Evolutionary conservation across 192 early-diverging fungal species (phyloP), one percentile per base, ranked within the genome.

Genomic region (Thamnidium elegans): DNA sequence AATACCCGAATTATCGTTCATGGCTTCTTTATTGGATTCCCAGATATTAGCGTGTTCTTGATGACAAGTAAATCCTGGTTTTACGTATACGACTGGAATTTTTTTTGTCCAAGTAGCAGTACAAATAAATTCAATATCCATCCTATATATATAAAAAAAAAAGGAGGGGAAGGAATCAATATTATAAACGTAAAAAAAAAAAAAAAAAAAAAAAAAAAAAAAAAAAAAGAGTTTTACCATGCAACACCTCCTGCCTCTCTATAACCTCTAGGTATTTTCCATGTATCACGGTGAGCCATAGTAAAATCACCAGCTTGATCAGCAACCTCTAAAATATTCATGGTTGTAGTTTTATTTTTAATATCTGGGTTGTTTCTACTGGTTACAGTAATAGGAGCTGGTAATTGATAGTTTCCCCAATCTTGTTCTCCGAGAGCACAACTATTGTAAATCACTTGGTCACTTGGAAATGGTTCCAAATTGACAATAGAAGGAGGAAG

Each of bases 111-210:
- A 74, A 3, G 66, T 45, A 8, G 72, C 72, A 7, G 72, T 68
- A 30, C 72, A 74, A 42, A 74, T 68, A 46, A 74, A 74, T 31
- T 74, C 72, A 68, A 74, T 74, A 26, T 74, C 72, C 66, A 74
- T 66, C 69, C 69, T 71, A 43, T 1, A 48, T 1, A 39, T 3
- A 39, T 3, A 39, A 39, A 14, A 0, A 15, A 30, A 55, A 14
- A 54, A 5, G 6, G 9, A 1, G 50, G 50, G 34, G 21, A 63
- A 63, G 9, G 36, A 51, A 43, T n/a, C 7, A 43, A n/a, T 43
- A 10, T 23, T 13, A 26, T 26, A 26, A 26, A 26, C 26, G 26
- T 26, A 2, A 26, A 26, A 23, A 30, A 55, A n/a, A 17, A 20
- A 10, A 60, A 51, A 46, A 62, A 44, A 9, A 32, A 59, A 48